These are phyloP conservation scores for Termitomyces sp. DNA, from an alignment of 768 basidiomycete species.

Conservation along the genomic window DNA sequence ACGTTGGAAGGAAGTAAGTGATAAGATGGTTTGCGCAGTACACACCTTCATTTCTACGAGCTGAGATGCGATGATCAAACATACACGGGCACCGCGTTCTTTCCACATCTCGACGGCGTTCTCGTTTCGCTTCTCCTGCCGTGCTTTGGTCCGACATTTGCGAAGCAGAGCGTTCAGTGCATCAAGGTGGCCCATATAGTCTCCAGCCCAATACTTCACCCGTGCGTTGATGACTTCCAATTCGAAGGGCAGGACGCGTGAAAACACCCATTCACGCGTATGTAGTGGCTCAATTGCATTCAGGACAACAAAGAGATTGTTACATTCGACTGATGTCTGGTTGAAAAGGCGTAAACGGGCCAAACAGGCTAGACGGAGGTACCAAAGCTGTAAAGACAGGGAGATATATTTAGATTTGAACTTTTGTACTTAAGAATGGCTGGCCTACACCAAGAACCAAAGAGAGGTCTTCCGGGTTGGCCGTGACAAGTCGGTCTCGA, in stretches of 20 bases:
- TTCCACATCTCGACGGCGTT: conserved; percentile 66
- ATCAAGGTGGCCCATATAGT: conserved; percentile 77
- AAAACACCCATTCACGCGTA: conserved; percentile 55
- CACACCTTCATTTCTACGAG: conserved; percentile 79
- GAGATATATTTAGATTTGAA: background rate
- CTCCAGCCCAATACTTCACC: conserved; percentile 77
- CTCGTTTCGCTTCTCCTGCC: conserved; percentile 31
- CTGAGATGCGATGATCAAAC: conserved; percentile 75
- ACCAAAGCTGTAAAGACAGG: conserved; percentile 58
- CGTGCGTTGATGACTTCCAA: conserved; percentile 69
- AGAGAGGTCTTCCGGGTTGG: conserved; percentile 62
- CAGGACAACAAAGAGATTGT: conserved; percentile 71
- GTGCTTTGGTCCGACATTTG: conserved; percentile 52
- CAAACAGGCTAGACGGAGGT: conserved; percentile 72
- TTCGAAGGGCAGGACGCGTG: conserved; percentile 53
- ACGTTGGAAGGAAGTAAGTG: background rate
- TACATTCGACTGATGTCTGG: conserved; percentile 81
- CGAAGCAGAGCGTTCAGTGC: conserved; percentile 57
- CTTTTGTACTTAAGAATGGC: background rate
- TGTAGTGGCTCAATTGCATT: conserved; percentile 48
- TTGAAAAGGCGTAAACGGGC: conserved; percentile 81
- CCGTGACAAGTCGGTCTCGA: conserved; percentile 65
- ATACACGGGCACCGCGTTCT: conserved; percentile 72
- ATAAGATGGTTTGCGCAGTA: background rate
- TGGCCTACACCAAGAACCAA: conserved; percentile 64